Percentiles rank a stretch among this genome's conserved stretches.
These are phyloP conservation scores for Cadophora malorum DNA, from an alignment of 2,329 filamentous ascomycete species.

Conservation along the genomic window DNA sequence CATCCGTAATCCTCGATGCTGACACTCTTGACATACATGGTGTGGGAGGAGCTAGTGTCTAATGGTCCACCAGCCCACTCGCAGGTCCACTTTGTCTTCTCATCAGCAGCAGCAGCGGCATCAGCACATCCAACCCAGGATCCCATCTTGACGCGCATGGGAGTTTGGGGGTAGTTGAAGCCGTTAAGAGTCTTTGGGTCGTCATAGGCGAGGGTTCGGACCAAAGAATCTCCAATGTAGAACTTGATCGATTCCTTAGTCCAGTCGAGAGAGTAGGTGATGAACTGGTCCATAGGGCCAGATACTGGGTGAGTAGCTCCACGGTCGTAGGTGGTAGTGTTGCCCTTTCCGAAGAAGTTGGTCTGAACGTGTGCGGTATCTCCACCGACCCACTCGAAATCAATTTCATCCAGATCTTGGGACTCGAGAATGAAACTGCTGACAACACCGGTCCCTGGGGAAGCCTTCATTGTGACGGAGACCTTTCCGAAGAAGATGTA, in stretches of 20 bases:
- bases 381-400: slow-evolving; percentile 53
- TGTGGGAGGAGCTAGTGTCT: slow-evolving; percentile 53
- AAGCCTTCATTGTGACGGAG: slow-evolving; percentile 54
- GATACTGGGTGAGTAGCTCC: slow-evolving; percentile 49
- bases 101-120: slow-evolving; percentile 49
- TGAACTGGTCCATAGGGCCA: slow-evolving; percentile 50
- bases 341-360: slow-evolving; percentile 62
- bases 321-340: slow-evolving; percentile 58
- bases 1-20: slow-evolving; percentile 58
- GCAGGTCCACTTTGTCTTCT: slow-evolving; percentile 61
- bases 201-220: slow-evolving; percentile 55
- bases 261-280: slow-evolving; percentile 75
- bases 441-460: slow-evolving; percentile 56
- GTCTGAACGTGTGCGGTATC: slow-evolving; percentile 49
- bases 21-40: slow-evolving; percentile 57
- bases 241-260: slow-evolving; percentile 63
- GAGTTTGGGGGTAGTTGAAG: slow-evolving; percentile 70
- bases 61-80: slow-evolving; percentile 70
- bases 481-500: slow-evolving; percentile 62
- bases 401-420: slow-evolving; percentile 59
- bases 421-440: slow-evolving; percentile 57
- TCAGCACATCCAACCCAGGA: slow-evolving; percentile 54
- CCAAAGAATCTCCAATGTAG: slow-evolving; percentile 59
- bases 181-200: slow-evolving; percentile 56
- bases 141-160: slow-evolving; percentile 70